These are phyloP conservation scores for Diaporthe sp. DNA, from an alignment of 2,329 filamentous ascomycete genomes.

Conservation along the genomic window DNA sequence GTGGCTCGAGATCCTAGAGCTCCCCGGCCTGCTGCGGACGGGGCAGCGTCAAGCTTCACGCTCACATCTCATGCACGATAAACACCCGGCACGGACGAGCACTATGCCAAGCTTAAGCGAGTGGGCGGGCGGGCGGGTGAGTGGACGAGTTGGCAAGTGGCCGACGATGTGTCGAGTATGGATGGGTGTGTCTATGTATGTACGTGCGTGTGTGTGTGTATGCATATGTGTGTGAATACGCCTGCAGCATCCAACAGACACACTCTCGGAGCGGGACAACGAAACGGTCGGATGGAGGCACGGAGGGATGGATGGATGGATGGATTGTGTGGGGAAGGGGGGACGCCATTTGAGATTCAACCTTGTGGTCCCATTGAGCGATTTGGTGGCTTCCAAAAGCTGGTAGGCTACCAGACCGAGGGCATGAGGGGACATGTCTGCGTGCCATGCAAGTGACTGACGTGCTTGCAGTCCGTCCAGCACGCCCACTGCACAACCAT, in stretches of 20 bases:
- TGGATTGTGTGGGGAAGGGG: not conserved
- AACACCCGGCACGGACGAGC: constrained; percentile 4
- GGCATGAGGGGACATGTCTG: constrained; percentile 13
- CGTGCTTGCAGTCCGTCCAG: constrained; percentile 5
- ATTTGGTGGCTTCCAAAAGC: not conserved
- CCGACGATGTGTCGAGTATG: not conserved
- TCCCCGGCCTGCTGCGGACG: not conserved
- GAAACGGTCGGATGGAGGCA: constrained; percentile 7
- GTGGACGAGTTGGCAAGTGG: not conserved
- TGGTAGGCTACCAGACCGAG: constrained; percentile 16
- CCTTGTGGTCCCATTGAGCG: not conserved
- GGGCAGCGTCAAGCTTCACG: constrained; percentile 16
- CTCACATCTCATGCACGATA: constrained; percentile 19
- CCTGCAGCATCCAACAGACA: not conserved
- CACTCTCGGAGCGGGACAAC: not conserved
- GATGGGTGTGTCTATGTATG: not conserved
- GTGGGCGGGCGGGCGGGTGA: not conserved
- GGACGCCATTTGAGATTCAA: constrained; percentile 19
- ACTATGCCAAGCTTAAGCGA: not conserved
- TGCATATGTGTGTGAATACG: not conserved
- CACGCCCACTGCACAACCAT: not conserved
- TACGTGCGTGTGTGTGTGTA: not conserved
- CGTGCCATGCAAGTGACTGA: constrained; percentile 15
- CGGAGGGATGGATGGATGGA: not conserved
- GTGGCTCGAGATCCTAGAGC: constrained; percentile 12